phyloP scores from a whole-genome alignment of 306 rosid species.

The Inga leiocalycina region DNA sequence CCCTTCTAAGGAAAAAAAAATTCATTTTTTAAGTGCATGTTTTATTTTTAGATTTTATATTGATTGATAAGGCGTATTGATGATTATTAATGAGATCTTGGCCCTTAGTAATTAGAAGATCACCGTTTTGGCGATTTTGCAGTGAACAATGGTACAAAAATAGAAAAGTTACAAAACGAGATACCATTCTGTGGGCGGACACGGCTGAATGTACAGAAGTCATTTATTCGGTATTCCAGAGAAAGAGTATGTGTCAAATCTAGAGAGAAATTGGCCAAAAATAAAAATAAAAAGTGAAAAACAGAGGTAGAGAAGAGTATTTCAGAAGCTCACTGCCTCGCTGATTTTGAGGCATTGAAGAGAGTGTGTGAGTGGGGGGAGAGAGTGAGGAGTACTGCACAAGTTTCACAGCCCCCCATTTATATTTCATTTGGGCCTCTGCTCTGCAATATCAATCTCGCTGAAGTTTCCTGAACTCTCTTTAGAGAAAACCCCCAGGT shows the following conservation, averaged over 20 bases:
- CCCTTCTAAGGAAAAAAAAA: no score
- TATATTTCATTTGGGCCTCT: constrained; percentile 47
- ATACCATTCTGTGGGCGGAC: constrained; percentile 58
- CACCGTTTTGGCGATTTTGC: constrained; percentile 14
- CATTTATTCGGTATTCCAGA: constrained; percentile 25
- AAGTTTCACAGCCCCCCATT: constrained; percentile 54
- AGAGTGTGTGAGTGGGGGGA: constrained; percentile 32
- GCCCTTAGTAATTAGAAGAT: background rate
- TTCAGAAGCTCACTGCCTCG: constrained; percentile 87
- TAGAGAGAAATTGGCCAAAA: constrained; percentile 27
- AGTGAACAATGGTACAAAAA: constrained; percentile 40
- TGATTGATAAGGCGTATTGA: background rate
- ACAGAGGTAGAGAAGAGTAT: constrained; percentile 48
- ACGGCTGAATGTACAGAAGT: constrained; percentile 12
- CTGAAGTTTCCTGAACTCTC: constrained; percentile 42
- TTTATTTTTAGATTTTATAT: no score
- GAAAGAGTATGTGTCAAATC: constrained; percentile 34
- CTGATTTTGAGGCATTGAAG: constrained; percentile 90
- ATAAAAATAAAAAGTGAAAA: background rate
- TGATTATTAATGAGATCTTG: background rate
- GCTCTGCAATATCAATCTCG: constrained; percentile 38
- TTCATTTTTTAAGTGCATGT: no score
- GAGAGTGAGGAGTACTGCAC: constrained; percentile 43
- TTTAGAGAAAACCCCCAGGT: constrained; percentile 46
- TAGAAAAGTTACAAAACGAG: constrained; percentile 41